Evolutionary conservation across 2,329 filamentous ascomycete genomes (phyloP).

Genomic region (Lachnum nothofagi): DNA sequence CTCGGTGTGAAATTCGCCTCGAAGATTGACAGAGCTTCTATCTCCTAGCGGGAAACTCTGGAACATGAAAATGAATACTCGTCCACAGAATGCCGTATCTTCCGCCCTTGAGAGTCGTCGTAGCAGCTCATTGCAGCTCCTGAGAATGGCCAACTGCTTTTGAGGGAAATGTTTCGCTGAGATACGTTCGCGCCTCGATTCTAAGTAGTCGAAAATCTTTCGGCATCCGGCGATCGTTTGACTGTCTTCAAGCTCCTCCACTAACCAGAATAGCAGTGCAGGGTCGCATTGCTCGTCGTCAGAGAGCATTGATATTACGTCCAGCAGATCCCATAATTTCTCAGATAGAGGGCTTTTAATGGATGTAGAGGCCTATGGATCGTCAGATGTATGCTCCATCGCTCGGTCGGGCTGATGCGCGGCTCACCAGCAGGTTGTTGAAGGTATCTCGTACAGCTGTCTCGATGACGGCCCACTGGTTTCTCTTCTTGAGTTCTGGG

Average conservation of each 20-base stretch:
- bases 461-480: conserved; percentile 70
- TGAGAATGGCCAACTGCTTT: conserved; percentile 83
- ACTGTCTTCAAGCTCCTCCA: conserved; percentile 92
- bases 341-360: conserved; percentile 77
- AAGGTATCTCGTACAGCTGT: conserved; percentile 78
- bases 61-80: conserved; percentile 97
- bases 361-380: conserved; percentile 59
- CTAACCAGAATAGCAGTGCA: conserved; percentile 78
- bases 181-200: conserved; percentile 84
- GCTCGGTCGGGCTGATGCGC: conserved; percentile 25
- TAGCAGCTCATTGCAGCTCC: conserved; percentile 92
- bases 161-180: conserved; percentile 74
- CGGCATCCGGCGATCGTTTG: conserved; percentile 91
- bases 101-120: conserved; percentile 89
- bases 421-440: conserved; percentile 68
- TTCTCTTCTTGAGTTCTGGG: conserved; percentile 37
- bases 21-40: conserved; percentile 92
- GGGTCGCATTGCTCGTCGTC: conserved; percentile 75
- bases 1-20: conserved; percentile 92
- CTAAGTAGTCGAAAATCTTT: conserved; percentile 88
- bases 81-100: conserved; percentile 93
- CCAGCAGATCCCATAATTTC: conserved; percentile 86
- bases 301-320: conserved; percentile 82
- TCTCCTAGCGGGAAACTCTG: conserved; percentile 96
- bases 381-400: conserved; percentile 32